Percentiles rank a stretch among this genome's conserved stretches.
Evolutionary conservation across 352 stramenopile genomes (phyloP).

Genomic region (Phytophthora sp.): DNA sequence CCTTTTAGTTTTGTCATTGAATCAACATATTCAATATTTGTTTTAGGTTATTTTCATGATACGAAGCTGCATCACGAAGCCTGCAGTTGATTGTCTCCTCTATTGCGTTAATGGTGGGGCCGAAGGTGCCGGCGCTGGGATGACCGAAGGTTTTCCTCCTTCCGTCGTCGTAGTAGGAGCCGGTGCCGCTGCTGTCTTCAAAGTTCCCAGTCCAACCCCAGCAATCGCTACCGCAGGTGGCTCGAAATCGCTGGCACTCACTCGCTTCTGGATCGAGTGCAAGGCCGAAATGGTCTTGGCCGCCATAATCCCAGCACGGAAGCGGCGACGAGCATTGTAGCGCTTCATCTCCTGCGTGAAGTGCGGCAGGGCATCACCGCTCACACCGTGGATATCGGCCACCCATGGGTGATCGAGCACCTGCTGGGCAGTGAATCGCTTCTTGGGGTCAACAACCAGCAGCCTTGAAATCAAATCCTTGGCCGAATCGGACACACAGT

Average conservation of each 20-base stretch:
- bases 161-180: constrained; percentile 3
- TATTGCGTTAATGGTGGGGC: constrained; percentile 22
- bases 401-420: constrained; percentile 89
- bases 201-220: constrained; percentile 15
- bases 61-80: too few species aligned
- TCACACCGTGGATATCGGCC: constrained; percentile 75
- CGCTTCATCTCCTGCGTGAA: constrained; percentile 92
- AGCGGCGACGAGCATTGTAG: constrained; percentile 84
- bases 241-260: constrained; percentile 45
- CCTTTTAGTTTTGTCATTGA: constrained; percentile 20
- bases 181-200: constrained; percentile 4
- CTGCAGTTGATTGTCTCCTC: neutral
- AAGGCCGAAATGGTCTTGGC: constrained; percentile 73
- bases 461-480: constrained; percentile 94
- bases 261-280: constrained; percentile 54
- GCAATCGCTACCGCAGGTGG: constrained; percentile 26
- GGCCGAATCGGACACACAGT: constrained; percentile 88
- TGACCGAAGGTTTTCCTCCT: constrained; percentile 2
- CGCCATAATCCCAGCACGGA: constrained; percentile 82
- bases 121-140: neutral
- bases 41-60: constrained; percentile 20
- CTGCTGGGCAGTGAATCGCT: constrained; percentile 88
- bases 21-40: constrained; percentile 33
- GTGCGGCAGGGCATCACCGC: constrained; percentile 77
- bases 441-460: constrained; percentile 90